Evolutionary conservation across 208 protist genomes (phyloP), one percentile per base, ranked within the genome.

Genomic region (Leishmania arabica): DNA sequence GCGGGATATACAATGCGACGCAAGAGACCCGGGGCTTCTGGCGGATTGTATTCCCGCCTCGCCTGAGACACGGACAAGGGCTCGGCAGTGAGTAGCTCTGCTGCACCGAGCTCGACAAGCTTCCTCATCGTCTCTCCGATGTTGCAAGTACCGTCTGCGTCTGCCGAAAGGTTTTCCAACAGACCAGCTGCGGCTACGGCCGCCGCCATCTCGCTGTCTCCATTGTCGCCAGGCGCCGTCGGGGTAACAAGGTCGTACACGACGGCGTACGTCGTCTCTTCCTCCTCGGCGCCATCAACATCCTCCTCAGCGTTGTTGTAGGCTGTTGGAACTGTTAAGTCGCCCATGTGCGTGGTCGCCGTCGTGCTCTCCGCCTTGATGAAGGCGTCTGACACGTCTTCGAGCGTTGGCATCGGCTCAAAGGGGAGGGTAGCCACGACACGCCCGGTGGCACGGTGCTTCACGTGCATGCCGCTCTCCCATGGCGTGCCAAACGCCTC

Each of bases 391-490:
- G 54, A 49, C 1, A 83, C 66, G 9, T 78, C 71, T 9, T 69
- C 49, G 0, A 77, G 77, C 5, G 79, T 69, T 5, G 86, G 87
- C 1, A 97, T 72, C 11, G 79, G 75, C 68, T 97, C 94, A 74
- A 91, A 96, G 0, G 94, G 91, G 15, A 97, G 84, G 34, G 94
- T 97, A 0, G 90, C 92, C 45, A 96, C 88, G 5, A 95, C 81
- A 7, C 84, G 89, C 11, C 89, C 89, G 8, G 82, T 91, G 8
- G 56, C 75, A 3, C 90, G 84, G 21, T 91, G 85, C 40, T 82
- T 87, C 24, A 97, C 75, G 69, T 84, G 92, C 75, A 91, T 86
- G 51, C 90, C 90, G 17, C 78, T 76, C 17, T 87, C 90, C 56
- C 86, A 87, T 21, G 79, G 69, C 3, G 93, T 69, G 3, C 87